Percentiles rank a stretch among this genome's conserved stretches.
Evolutionary conservation across 2,329 filamentous ascomycete species (phyloP).

Genomic region (Pseudogymnoascus sp.): DNA sequence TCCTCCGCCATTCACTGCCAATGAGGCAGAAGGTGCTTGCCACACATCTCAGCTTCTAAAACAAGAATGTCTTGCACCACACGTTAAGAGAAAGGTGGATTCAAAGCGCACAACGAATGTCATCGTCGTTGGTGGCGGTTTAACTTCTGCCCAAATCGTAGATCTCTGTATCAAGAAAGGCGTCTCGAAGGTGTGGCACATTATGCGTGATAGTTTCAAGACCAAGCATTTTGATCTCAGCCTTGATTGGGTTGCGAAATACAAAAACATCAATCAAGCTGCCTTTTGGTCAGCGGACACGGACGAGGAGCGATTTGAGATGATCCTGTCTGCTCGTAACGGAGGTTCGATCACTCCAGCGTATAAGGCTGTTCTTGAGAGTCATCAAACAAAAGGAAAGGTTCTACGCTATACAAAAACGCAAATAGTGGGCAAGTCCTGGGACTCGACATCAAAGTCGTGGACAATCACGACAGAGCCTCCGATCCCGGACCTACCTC

Average conservation of each 20-base stretch:
- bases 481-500: constrained; percentile 39
- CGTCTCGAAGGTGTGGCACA: constrained; percentile 58
- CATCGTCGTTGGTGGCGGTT: constrained; percentile 64
- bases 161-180: constrained; percentile 58
- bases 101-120: constrained; percentile 48
- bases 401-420: constrained; percentile 52
- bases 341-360: constrained; percentile 63
- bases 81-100: constrained; percentile 46
- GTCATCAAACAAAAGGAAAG: constrained; percentile 44
- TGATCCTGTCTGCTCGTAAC: constrained; percentile 57
- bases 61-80: constrained; percentile 13
- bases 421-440: constrained; percentile 42
- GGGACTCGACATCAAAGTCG: constrained; percentile 38
- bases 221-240: constrained; percentile 74
- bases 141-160: constrained; percentile 67
- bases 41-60: constrained; percentile 9
- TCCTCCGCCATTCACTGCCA: constrained; percentile 31
- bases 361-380: constrained; percentile 59
- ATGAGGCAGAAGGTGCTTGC: constrained; percentile 16
- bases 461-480: constrained; percentile 49
- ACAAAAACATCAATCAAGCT: constrained; percentile 68
- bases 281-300: constrained; percentile 69
- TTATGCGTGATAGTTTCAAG: constrained; percentile 52
- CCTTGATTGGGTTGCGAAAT: constrained; percentile 75
- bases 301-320: constrained; percentile 58